A percentile compares a stretch with the other conserved stretches of the same genome.
These are phyloP conservation scores for Pestalotiopsis fici DNA, from an alignment of 2,329 filamentous ascomycete species.

Conservation along the genomic window DNA sequence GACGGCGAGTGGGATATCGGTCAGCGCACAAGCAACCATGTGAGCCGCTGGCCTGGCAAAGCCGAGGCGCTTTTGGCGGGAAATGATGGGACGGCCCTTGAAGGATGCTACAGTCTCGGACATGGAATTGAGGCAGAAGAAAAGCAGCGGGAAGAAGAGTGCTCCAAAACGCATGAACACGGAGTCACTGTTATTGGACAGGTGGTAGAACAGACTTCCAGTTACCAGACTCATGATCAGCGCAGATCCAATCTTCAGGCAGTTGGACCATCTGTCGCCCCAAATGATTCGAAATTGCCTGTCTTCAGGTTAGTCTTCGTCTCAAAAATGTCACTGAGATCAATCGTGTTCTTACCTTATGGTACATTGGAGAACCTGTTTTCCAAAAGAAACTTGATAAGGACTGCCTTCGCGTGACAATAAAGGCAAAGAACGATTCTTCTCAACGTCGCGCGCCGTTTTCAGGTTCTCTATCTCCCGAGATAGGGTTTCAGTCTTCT, in stretches of 20 bases:
- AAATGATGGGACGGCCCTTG: slow-evolving; percentile 29
- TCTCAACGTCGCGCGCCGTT: slow-evolving; percentile 21
- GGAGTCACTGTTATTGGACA: slow-evolving; percentile 52
- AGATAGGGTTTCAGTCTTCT: slow-evolving; percentile 24
- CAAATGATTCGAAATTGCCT: slow-evolving; percentile 32
- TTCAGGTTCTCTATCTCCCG: slow-evolving; percentile 44
- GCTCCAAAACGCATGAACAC: slow-evolving; percentile 50
- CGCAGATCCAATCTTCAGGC: slow-evolving; percentile 55
- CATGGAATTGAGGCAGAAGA: slow-evolving; percentile 44
- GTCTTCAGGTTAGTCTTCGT: slow-evolving; percentile 6
- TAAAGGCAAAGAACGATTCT: slow-evolving; percentile 17
- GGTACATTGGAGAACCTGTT: slow-evolving; percentile 36
- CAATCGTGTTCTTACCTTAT: slow-evolving; percentile 36
- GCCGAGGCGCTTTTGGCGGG: slow-evolving; percentile 31
- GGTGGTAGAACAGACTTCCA: slow-evolving; percentile 66
- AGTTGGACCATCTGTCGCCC: slow-evolving; percentile 30
- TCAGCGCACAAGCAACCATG: slow-evolving; percentile 39
- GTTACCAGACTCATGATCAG: slow-evolving; percentile 67
- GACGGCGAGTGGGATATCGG: slow-evolving; percentile 46
- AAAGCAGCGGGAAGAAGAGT: slow-evolving; percentile 37
- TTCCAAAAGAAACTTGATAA: slow-evolving; percentile 24
- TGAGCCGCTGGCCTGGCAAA: slow-evolving; percentile 33
- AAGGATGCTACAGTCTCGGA: slow-evolving; percentile 32
- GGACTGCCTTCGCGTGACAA: slow-evolving; percentile 19
- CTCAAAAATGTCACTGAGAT: slow-evolving; percentile 14